Evolutionary conservation across 2,329 filamentous ascomycete species (phyloP), one percentile per base, ranked within the genome.

Genomic region (Tolypocladium amazonense): DNA sequence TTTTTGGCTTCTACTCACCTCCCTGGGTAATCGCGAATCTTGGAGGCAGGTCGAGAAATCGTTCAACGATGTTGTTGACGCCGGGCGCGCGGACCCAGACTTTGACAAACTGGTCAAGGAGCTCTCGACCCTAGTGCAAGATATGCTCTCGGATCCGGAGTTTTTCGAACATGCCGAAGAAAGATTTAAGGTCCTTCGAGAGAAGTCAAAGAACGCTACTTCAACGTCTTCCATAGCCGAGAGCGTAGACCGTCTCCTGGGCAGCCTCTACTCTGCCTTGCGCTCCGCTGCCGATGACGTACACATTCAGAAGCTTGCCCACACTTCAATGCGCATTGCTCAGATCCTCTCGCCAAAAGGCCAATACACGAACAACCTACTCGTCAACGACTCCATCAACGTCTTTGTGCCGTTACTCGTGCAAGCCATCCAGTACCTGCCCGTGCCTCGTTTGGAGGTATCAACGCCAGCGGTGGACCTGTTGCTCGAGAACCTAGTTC

Each of bases 391-490:
- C 70, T 77, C 85, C 3, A 80, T 91, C 65, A 88, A 93, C 61
- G 85, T 93, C 15, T 92, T 97, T 69, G 79, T 94, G 6, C 93
- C 93, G 0, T 76, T 91, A 15, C 68, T 92, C 4, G 82, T 97
- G 60, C 81, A 90, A 64, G 84, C 85, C 2, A 80, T 97, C 38
- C 92, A 97, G 70, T 92, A 91, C 73, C 77, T 97, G 4, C 93
- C 93, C 0, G 94, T 97, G 58, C 92, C 92, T 0, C 87, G 93
- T 5, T 74, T 97, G n/a, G 93, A 97, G 72, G 79, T 97, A 6
- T 88, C 90, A 0, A 88, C 88, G 4, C 92, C 92, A 0, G 86
- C 89, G 39, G 80, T 96, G 59, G 92, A 97, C 66, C 81, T 97
- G 6, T 77, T 97, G 1, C 77, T 97, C 2, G 93, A 97, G 70